Base-by-base conservation (phyloP, 495 filamentous ascomycete genomes). In the Sporormia fimetaria region DNA sequence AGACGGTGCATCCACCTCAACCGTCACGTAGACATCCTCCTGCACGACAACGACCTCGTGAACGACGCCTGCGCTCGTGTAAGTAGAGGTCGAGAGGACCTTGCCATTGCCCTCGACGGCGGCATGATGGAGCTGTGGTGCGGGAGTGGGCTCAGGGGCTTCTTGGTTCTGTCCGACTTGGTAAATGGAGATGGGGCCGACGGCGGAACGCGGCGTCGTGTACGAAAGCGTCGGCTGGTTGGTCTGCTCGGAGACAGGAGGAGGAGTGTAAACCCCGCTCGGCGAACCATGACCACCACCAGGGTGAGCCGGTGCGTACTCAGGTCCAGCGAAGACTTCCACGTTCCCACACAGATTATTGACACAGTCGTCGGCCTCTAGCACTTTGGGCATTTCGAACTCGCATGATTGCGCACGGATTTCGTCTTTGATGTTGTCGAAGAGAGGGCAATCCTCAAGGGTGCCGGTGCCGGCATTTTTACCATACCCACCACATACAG, bases 401-500 rank as follows among this genome's bases (percentile, higher is more conserved):
- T 42, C 56, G 44, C 67, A 71, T 9, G 67, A 40, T 0, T 49
- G 47, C 32, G 60, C 55, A 8, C 65, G 56, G 4, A 27, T 37
- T 14, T 74, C 63, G 16, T 43, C 43, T 44, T 78, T 68, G 33
- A 79, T 54, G 36, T 63, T 56, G 8, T 38, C n/a, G 57, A 83
- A 83, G n/a, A 80, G 45, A 0, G 60, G 53, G 57, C 78, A 83
- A 39, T 71, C 74, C 10, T 54, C 30, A 18, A 80, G 63, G 16
- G 61, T 22, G 10, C 78, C 78, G 4, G 67, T 65, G 6, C 48
- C 57, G 56, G 68, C 70, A 9, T 47, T 51, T 47, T 56, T 80
- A n/a, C n/a, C n/a, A n/a, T n/a, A n/a, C n/a, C n/a, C n/a, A n/a
- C n/a, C n/a, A n/a, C n/a, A n/a, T n/a, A n/a, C n/a, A n/a, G n/a